Conservation (phyloP, 768 basidiomycete genomes). For the Pholiota molesta region DNA sequence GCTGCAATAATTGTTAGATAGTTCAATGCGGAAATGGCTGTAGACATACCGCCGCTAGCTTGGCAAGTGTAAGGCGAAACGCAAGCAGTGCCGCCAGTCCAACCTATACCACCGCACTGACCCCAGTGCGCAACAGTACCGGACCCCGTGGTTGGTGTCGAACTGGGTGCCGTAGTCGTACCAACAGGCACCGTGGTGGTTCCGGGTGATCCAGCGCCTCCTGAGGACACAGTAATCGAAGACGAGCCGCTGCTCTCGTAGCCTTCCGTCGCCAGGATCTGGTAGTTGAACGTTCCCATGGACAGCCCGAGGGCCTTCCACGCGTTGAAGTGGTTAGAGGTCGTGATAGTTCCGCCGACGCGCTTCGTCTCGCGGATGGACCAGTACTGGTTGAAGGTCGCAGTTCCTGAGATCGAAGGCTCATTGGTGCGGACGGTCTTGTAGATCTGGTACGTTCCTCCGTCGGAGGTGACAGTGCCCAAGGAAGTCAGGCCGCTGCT, state of each 20-base stretch:
- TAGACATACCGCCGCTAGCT: constrained; percentile 3
- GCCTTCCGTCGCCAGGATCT: constrained; percentile 51
- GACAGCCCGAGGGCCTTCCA: constrained; percentile 42
- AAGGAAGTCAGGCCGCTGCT: constrained; percentile 30
- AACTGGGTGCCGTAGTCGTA: background rate
- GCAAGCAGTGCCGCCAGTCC: constrained; percentile 15
- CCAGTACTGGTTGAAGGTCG: constrained; percentile 51
- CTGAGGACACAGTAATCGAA: constrained; percentile 13
- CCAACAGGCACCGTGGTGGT: background rate
- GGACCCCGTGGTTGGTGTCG: background rate
- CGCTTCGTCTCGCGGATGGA: constrained; percentile 42
- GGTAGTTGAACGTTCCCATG: constrained; percentile 44
- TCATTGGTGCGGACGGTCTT: constrained; percentile 37
- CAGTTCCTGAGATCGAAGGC: constrained; percentile 45
- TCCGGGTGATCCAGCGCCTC: background rate
- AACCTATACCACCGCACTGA: constrained; percentile 15
- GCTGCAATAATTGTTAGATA: background rate
- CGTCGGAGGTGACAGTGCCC: constrained; percentile 45
- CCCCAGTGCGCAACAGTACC: constrained; percentile 11
- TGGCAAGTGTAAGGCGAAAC: constrained; percentile 13
- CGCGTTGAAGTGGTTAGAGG: constrained; percentile 45
- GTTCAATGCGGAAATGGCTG: background rate
- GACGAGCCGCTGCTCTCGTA: constrained; percentile 41
- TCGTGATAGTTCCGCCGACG: constrained; percentile 37
- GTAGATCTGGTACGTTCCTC: constrained; percentile 46